These are phyloP conservation scores for Dillenia turbinata DNA, from an alignment of 164 flowering plant species.

Conservation along the genomic window DNA sequence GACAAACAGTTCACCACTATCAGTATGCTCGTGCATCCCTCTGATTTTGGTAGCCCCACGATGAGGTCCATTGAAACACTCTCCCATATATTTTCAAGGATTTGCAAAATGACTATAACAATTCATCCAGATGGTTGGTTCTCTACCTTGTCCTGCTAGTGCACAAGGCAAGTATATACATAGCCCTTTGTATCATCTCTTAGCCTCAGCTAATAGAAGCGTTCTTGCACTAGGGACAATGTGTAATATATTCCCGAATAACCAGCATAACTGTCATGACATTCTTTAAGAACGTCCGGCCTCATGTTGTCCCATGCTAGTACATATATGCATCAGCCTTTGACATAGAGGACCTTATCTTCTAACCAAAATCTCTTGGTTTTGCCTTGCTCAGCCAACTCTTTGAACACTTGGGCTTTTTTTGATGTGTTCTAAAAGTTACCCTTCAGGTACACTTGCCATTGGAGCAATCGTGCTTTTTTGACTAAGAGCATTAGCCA, in stretches of 20 bases:
- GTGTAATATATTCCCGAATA: background rate
- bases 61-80: no score
- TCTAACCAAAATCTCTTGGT: no score
- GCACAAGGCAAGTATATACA: background rate
- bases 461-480: background rate
- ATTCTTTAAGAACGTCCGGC: background rate
- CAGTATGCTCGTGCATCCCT: no score
- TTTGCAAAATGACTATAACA: constrained; percentile 3
- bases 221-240: background rate
- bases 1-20: no score
- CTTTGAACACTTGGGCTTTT: no score
- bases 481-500: background rate
- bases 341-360: no score
- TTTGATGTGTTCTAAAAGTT: no score
- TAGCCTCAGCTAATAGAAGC: background rate
- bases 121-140: no score
- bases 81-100: no score
- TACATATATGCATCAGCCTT: background rate
- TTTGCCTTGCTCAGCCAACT: no score
- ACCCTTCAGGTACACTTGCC: no score
- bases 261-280: background rate
- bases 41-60: no score
- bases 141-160: background rate
- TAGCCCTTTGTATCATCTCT: background rate
- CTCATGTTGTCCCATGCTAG: background rate